Conservation (phyloP, 805 yeast species). For the Starmerella davenportii region DNA sequence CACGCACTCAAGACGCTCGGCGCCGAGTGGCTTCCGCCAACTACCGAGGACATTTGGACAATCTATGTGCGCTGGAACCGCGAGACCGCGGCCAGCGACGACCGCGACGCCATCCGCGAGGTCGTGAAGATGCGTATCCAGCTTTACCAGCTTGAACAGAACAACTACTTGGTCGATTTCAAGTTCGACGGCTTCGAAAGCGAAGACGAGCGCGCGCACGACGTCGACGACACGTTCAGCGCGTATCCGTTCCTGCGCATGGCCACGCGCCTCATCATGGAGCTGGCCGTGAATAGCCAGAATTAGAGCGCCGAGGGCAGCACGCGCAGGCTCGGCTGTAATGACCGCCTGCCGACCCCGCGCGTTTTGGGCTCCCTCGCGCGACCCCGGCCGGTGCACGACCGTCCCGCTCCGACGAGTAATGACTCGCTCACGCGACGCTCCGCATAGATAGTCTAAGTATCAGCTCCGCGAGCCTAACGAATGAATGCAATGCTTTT, state of each 20-base stretch:
- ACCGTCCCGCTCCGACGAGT: too few relatives aligned
- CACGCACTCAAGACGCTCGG: slow-evolving; percentile 83
- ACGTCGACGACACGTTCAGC: slow-evolving; percentile 68
- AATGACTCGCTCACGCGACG: too few relatives aligned
- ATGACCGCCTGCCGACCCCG: too few relatives aligned
- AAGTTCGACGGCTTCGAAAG: slow-evolving; percentile 95
- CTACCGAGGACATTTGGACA: slow-evolving; percentile 91
- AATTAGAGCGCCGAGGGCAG: slow-evolving; percentile 22
- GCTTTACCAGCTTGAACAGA: slow-evolving; percentile 85
- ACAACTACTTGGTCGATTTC: slow-evolving; percentile 88
- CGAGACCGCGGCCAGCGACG: slow-evolving; percentile 9
- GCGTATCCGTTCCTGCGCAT: slow-evolving; percentile 90
- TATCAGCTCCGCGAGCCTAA: too few relatives aligned
- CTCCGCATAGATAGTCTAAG: too few relatives aligned
- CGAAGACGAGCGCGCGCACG: slow-evolving; percentile 3
- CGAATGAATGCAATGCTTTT: too few relatives aligned
- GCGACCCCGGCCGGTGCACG: too few relatives aligned
- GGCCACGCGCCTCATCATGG: slow-evolving; percentile 87
- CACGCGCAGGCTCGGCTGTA: too few relatives aligned
- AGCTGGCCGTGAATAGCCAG: slow-evolving; percentile 86
- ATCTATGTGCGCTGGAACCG: slow-evolving; percentile 89
- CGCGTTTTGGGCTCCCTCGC: too few relatives aligned
- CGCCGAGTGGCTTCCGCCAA: slow-evolving; percentile 93
- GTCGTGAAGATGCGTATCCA: slow-evolving; percentile 95
- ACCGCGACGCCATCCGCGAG: slow-evolving; percentile 27